Conservation (phyloP, 2,329 filamentous ascomycete genomes). For the Calycina herbarum region DNA sequence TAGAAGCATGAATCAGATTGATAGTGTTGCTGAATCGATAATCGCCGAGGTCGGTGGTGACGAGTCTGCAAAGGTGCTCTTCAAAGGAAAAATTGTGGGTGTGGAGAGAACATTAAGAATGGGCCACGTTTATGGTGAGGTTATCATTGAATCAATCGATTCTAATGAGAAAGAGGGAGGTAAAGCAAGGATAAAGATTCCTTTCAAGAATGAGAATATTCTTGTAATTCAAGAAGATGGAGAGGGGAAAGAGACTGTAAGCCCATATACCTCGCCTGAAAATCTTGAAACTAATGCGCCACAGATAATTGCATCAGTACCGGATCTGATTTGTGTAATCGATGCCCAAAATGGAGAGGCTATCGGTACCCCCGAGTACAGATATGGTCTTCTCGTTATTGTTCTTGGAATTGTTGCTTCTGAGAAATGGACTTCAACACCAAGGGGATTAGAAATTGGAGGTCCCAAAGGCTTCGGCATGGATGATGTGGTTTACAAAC, state of each 20-base stretch:
- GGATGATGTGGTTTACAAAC: constrained; percentile 49
- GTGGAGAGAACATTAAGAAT: constrained; percentile 57
- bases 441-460: constrained; percentile 49
- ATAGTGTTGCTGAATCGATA: constrained; percentile 55
- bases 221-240: constrained; percentile 42
- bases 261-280: neutral
- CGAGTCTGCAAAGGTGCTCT: constrained; percentile 55
- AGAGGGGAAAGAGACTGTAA: constrained; percentile 7
- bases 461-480: constrained; percentile 49
- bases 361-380: constrained; percentile 54
- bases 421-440: constrained; percentile 51
- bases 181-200: constrained; percentile 46
- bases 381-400: constrained; percentile 52
- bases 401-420: constrained; percentile 56
- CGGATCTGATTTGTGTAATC: constrained; percentile 50
- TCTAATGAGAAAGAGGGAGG: neutral
- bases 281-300: neutral
- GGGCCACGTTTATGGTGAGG: constrained; percentile 45
- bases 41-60: constrained; percentile 58
- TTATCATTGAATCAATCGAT: constrained; percentile 3
- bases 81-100: constrained; percentile 62
- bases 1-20: constrained; percentile 5
- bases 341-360: constrained; percentile 50
- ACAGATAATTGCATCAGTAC: constrained; percentile 47
- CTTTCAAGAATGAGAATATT: constrained; percentile 75